Conservation (phyloP, 306 rosid genomes). For the Pyrus communis region DNA sequence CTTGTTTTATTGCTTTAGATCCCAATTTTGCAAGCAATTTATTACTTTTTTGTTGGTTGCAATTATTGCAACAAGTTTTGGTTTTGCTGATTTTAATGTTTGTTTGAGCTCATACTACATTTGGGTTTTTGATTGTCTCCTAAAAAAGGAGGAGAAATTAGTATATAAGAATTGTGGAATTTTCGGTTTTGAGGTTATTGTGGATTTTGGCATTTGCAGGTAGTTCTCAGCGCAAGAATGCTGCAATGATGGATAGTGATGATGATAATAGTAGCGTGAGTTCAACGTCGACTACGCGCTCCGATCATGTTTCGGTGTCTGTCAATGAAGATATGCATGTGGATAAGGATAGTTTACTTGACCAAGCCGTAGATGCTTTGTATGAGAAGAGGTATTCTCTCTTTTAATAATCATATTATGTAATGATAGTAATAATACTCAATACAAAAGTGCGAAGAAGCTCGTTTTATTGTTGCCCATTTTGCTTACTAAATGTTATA, state of each 20-base stretch:
- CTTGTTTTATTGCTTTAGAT: not conserved
- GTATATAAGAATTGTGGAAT: not conserved
- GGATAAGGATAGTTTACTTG: conserved; percentile 64
- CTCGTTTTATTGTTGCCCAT: not conserved
- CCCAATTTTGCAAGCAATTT: not conserved
- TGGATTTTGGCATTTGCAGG: conserved; percentile 37
- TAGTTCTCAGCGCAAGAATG: conserved; percentile 68
- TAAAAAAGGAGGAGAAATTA: not conserved
- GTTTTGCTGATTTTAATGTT: not conserved
- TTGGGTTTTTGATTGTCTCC: not conserved
- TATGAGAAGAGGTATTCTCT: conserved; percentile 68
- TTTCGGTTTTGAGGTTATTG: conserved; percentile 1
- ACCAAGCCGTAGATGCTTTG: conserved; percentile 79
- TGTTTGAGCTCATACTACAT: not conserved
- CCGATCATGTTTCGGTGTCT: conserved; percentile 47
- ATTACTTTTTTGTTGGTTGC: not conserved
- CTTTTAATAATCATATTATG: not conserved
- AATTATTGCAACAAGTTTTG: not conserved
- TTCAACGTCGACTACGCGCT: conserved; percentile 64
- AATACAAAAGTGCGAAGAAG: not conserved
- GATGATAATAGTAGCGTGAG: conserved; percentile 78
- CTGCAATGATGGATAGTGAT: conserved; percentile 59
- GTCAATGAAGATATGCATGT: conserved; percentile 54
- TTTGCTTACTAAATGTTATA: not conserved
- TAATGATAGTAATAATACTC: not conserved